Base-by-base conservation (phyloP, 495 filamentous ascomycete genomes). In the Podospora appendiculata region DNA sequence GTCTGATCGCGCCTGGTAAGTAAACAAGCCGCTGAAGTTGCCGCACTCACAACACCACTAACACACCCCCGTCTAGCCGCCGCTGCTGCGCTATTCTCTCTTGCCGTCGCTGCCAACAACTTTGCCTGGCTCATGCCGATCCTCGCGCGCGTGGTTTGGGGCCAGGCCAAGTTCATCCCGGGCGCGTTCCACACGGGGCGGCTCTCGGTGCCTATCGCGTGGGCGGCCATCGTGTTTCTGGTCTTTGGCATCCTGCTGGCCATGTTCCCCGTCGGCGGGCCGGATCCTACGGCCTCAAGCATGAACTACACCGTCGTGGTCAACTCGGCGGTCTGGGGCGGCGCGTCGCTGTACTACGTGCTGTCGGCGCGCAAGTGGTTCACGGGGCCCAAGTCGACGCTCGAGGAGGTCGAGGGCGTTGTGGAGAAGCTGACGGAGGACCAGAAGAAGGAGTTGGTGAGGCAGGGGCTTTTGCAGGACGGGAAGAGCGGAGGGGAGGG, bases 241-340 rank as follows among this genome's bases (percentile, higher is more conserved):
- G 40, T 68, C 10, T 85, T 81, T 54, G 80, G 77, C 2, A 78
- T 81, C 33, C 8, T 79, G 1, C 55, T 85, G 25, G 70, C 65
- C 33, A 84, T 84, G 81, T 81, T 84, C 41, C 82, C 82, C 0
- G 74, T 71, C 33, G 69, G 67, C 4, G 81, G 81, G 0, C 79
- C 82, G 39, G 66, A 77, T 60, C 82, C 81, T 12, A 73, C 69
- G 14, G 56, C 78, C 8, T 48, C 75, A 34, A 66, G 64, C 34
- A 86, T 86, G 82, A 86, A 86, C 54, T 86, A 86, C 52, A 84
- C 81, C 0, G 71, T 85, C 17, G 82, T 85, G 0, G 79, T 86
- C 57, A 83, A 86, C 59, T 69, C 66, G 3, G 76, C 81, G 11
- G 79, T 86, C 6, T 86, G 83, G 84, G 56, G 74, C 12, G 80